Evolutionary conservation across 192 early-diverging fungal genomes (phyloP), one percentile per base, ranked within the genome.

Genomic region (Martensiomyces pterosporus): DNA sequence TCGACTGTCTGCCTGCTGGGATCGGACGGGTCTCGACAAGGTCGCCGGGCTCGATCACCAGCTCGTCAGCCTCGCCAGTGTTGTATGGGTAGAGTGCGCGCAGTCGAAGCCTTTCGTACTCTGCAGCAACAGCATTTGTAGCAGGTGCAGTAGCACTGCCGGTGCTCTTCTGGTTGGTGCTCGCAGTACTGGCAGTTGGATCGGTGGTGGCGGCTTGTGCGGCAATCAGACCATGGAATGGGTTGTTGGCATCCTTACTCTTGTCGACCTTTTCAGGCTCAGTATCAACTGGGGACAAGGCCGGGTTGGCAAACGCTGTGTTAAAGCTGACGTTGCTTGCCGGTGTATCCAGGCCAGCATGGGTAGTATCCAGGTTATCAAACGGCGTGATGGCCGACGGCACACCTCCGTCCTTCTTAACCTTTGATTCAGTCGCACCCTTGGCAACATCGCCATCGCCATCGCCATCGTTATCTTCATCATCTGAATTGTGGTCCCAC

Each of bases 401-500:
- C n/a, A n/a, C n/a, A n/a, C n/a, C n/a, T n/a, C n/a, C n/a, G n/a
- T n/a, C n/a, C n/a, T n/a, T n/a, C n/a, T n/a, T n/a, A n/a, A n/a
- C n/a, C n/a, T n/a, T 39, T 24, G 10, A 12, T 25, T 35, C n/a
- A n/a, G 14, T 0, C 35, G 5, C 17, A 5, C 7, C 38, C 26
- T 16, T 15, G 0, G 12, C 21, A 14, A 27, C 37, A 16, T 52
- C 51, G 41, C 29, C 6, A 21, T 15, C 6, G 44, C 44, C 10
- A 27, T 27, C 6, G 24, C 44, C 6, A 29, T 16, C 5, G 24
- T 29, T 14, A 9, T 49, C 46, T 10, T 66, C 61, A 24, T 72
- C 68, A 33, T 72, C 68, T 4, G 68, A 72, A 29, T 60, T 64
- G 24, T 72, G 55, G 32, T 72, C 68, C 68, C 68, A 72, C 24